Conservation (phyloP, 805 yeast species). For the Yarrowia hollandica region DNA sequence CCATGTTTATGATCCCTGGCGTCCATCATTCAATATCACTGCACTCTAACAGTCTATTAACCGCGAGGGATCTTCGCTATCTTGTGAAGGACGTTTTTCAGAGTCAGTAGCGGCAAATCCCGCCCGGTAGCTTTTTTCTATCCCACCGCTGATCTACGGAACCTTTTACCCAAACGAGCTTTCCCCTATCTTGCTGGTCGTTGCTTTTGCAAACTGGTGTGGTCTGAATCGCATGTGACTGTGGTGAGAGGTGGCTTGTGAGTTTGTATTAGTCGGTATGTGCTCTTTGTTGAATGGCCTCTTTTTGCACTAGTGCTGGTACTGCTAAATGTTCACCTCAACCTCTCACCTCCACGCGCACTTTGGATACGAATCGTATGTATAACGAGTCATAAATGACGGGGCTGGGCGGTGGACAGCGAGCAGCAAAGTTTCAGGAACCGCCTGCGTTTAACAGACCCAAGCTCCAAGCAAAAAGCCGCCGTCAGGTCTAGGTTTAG, state of each 20-base stretch:
- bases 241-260: not conserved
- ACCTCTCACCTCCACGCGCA: too few relatives aligned
- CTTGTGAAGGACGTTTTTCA: too few relatives aligned
- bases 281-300: too few relatives aligned
- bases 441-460: not conserved
- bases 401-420: not conserved
- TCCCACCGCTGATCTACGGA: not conserved
- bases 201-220: not conserved
- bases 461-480: not conserved
- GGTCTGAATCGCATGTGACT: not conserved
- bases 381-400: not conserved
- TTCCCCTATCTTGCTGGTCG: conserved; percentile 21
- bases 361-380: conserved; percentile 20
- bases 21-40: too few relatives aligned
- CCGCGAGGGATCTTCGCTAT: too few relatives aligned
- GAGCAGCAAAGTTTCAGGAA: conserved; percentile 18
- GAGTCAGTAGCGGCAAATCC: too few relatives aligned
- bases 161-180: not conserved
- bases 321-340: too few relatives aligned
- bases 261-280: too few relatives aligned
- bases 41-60: too few relatives aligned
- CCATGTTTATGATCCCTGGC: too few relatives aligned
- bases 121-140: too few relatives aligned
- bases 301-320: too few relatives aligned
- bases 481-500: conserved; percentile 19